phyloP scores from a whole-genome alignment of 2,329 filamentous ascomycete genomes.

The Ampelomyces quisqualis region DNA sequence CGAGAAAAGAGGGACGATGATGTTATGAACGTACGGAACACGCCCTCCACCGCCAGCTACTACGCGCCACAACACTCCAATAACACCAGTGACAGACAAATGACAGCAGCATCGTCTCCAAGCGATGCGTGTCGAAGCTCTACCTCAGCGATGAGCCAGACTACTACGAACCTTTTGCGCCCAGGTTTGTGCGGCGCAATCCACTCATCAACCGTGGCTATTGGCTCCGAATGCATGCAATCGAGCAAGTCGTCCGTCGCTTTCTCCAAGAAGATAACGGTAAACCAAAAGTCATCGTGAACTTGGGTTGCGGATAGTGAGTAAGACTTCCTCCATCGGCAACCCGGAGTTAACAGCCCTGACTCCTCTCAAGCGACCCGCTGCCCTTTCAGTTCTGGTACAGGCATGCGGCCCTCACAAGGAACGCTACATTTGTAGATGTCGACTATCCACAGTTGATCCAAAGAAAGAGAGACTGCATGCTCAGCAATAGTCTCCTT shows the following conservation, averaged over 20 bases:
- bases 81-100: constrained; percentile 64
- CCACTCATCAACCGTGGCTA: constrained; percentile 90
- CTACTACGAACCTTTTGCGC: constrained; percentile 85
- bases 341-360: constrained; percentile 11
- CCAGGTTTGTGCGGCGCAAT: constrained; percentile 77
- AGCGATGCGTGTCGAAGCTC: constrained; percentile 85
- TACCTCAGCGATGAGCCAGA: constrained; percentile 77
- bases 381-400: constrained; percentile 80
- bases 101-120: constrained; percentile 88
- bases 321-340: constrained; percentile 43
- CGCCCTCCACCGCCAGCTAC: neutral
- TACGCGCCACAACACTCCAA: constrained; percentile 1
- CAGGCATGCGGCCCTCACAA: constrained; percentile 61
- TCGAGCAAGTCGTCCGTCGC: constrained; percentile 71
- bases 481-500: constrained; percentile 56
- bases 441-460: constrained; percentile 84
- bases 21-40: constrained; percentile 56
- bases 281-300: constrained; percentile 72
- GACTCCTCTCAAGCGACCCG: constrained; percentile 65
- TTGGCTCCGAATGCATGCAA: constrained; percentile 78
- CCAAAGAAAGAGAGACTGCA: constrained; percentile 67
- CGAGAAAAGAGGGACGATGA: constrained; percentile 51
- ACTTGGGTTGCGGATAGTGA: constrained; percentile 88
- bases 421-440: constrained; percentile 70
- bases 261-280: constrained; percentile 64